Evolutionary conservation across 352 stramenopile species (phyloP).

Genomic region (Thalassiosira exigua): DNA sequence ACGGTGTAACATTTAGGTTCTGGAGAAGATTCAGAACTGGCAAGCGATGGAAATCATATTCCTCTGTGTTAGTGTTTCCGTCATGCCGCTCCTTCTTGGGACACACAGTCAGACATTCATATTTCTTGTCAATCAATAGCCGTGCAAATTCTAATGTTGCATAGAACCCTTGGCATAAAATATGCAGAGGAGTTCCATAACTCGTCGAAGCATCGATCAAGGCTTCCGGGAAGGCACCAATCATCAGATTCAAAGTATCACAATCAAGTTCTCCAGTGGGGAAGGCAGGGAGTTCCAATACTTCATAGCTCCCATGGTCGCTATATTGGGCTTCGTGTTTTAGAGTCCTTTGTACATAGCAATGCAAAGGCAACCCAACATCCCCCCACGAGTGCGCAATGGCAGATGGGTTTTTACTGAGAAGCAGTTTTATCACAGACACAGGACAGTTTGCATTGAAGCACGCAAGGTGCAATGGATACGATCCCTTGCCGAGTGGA

Average conservation of each 20-base stretch:
- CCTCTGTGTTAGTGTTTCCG: background rate
- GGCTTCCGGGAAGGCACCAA: conserved; percentile 23
- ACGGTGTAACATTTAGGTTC: background rate
- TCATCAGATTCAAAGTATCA: conserved; percentile 15
- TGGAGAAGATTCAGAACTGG: conserved; percentile 1
- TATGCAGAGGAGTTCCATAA: conserved; percentile 1
- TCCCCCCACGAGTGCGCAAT: background rate
- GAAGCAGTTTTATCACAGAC: conserved; percentile 15
- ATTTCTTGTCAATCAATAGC: conserved; percentile 24
- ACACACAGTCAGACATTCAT: conserved; percentile 3
- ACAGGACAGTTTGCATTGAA: conserved; percentile 24
- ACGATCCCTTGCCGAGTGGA: background rate
- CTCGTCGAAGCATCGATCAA: background rate
- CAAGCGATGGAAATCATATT: background rate
- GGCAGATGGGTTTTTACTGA: conserved; percentile 26
- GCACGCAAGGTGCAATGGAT: conserved; percentile 19
- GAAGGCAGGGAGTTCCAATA: conserved; percentile 5
- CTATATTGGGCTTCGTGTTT: background rate
- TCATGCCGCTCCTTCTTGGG: no score
- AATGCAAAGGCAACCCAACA: conserved; percentile 15
- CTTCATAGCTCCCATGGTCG: background rate
- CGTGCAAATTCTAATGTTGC: conserved; percentile 21
- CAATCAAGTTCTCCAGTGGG: conserved; percentile 20
- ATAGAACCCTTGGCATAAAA: conserved; percentile 26
- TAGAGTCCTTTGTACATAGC: conserved; percentile 14